Evolutionary conservation across 495 filamentous ascomycete genomes (phyloP), one percentile per base, ranked within the genome.

Genomic region (Annulohypoxylon nitens): DNA sequence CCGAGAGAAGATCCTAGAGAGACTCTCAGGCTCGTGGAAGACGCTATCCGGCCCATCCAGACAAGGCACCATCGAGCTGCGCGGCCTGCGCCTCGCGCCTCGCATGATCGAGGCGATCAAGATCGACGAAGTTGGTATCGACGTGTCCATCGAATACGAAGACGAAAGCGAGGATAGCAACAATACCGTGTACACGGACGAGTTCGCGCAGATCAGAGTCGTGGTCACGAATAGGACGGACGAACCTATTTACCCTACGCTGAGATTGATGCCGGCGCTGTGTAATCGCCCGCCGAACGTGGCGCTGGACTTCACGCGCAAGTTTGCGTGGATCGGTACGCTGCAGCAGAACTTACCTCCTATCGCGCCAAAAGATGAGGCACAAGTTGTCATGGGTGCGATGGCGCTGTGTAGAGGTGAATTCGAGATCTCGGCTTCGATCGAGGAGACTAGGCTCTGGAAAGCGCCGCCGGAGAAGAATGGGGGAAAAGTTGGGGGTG

Each of bases 71-170:
- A 87, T 97, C 61, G 93, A 97, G 70, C 82, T 97, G 1, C 88
- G 94, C 23, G 83, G 85, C 3, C 86, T 97, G 59, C 87, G 93
- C 12, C 83, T 98, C 12, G 91, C 86, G 58, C 80, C 89, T 10
- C 85, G 91, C 41, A 97, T 97, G 93, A 88, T 97, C 20, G 93
- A 97, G 65, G 91, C 91, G 1, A 84, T 97, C 71, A 91, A 89
- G 73, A 84, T 97, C 9, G 93, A 96, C 43, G 95, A 97, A 66
- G 75, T 97, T 1, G 89, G 87, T 18, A 88, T 97, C 25, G 86
- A 88, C 3, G 88, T 94, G 60, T 83, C 83, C 0, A 71, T 90
- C 76, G 77, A 83, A 43, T 16, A n/a, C 39, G 3, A 43, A 4
- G 39, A 43, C 12, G 39, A 43, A 64, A 58, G 61, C 60, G 18